phyloP scores from a whole-genome alignment of 2,329 filamentous ascomycete species.

The Pseudocercospora eumusae region DNA sequence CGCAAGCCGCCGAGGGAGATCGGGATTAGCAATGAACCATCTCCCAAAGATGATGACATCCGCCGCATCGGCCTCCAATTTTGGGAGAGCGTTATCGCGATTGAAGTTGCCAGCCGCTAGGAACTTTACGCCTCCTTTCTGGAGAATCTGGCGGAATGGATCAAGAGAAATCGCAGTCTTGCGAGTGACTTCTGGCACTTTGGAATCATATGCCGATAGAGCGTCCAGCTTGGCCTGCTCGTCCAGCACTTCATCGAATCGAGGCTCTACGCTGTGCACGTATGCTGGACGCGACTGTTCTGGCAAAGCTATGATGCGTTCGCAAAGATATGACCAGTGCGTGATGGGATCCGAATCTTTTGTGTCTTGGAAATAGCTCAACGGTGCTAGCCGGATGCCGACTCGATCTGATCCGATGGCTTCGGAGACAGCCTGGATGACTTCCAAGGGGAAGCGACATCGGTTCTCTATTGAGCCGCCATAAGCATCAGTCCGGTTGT shows the following conservation, averaged over 20 bases:
- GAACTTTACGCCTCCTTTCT: slow-evolving; percentile 35
- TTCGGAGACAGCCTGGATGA: slow-evolving; percentile 51
- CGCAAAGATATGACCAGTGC: slow-evolving; percentile 61
- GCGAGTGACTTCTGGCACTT: slow-evolving; percentile 36
- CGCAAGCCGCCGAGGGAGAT: slow-evolving; percentile 50
- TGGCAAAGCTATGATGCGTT: slow-evolving; percentile 42
- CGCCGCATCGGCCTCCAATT: slow-evolving; percentile 45
- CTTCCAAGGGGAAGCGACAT: slow-evolving; percentile 53
- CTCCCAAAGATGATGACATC: slow-evolving; percentile 51
- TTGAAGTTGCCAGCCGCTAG: slow-evolving; percentile 47
- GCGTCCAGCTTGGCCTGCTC: slow-evolving; percentile 33
- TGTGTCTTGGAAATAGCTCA: slow-evolving; percentile 61
- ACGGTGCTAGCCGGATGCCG: slow-evolving; percentile 63
- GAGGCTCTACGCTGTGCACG: slow-evolving; percentile 61
- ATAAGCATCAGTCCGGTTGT: slow-evolving; percentile 52
- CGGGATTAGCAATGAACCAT: slow-evolving; percentile 53
- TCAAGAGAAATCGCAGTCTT: slow-evolving; percentile 26
- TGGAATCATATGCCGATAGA: slow-evolving; percentile 21
- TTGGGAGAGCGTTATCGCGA: slow-evolving; percentile 40
- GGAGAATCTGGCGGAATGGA: slow-evolving; percentile 30
- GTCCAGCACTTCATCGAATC: slow-evolving; percentile 46
- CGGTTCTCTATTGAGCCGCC: slow-evolving; percentile 51
- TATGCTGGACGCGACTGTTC: slow-evolving; percentile 57
- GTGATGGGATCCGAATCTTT: slow-evolving; percentile 60
- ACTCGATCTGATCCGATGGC: slow-evolving; percentile 56